Evolutionary conservation across 2,329 filamentous ascomycete genomes (phyloP).

Genomic region (Trichoderma pleuroti): DNA sequence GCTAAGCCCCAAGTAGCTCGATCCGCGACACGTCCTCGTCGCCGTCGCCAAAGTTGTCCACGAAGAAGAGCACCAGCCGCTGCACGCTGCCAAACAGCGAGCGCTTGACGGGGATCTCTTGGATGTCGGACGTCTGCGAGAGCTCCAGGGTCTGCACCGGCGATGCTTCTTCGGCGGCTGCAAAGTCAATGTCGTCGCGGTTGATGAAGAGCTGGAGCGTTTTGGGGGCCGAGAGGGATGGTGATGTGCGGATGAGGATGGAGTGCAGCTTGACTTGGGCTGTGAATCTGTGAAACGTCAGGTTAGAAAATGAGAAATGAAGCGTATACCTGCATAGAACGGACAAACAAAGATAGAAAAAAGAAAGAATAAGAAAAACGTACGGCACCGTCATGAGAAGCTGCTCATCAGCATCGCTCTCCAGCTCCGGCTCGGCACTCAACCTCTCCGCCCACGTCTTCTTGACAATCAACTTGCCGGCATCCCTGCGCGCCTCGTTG

Average conservation of each 20-base stretch:
- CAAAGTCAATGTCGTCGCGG: constrained; percentile 81
- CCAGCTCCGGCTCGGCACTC: constrained; percentile 66
- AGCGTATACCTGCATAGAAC: neutral
- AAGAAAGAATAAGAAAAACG: constrained; percentile 34
- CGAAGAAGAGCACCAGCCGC: constrained; percentile 78
- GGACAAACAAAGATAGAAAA: neutral
- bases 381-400: constrained; percentile 89
- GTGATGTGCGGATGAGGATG: constrained; percentile 77
- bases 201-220: constrained; percentile 89
- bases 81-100: constrained; percentile 85
- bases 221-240: constrained; percentile 66
- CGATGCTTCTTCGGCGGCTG: constrained; percentile 62
- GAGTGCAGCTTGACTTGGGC: constrained; percentile 91
- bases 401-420: constrained; percentile 87
- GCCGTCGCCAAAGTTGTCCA: constrained; percentile 80
- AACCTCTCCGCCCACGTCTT: constrained; percentile 90
- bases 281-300: constrained; percentile 64
- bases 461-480: constrained; percentile 72
- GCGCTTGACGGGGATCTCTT: constrained; percentile 85
- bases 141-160: constrained; percentile 76
- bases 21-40: constrained; percentile 78
- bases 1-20: constrained; percentile 87
- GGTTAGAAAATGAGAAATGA: neutral
- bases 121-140: constrained; percentile 73
- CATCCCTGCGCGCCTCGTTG: constrained; percentile 69